These are phyloP conservation scores for Colletotrichum acutatum DNA, from an alignment of 2,329 filamentous ascomycete genomes.

Conservation along the genomic window DNA sequence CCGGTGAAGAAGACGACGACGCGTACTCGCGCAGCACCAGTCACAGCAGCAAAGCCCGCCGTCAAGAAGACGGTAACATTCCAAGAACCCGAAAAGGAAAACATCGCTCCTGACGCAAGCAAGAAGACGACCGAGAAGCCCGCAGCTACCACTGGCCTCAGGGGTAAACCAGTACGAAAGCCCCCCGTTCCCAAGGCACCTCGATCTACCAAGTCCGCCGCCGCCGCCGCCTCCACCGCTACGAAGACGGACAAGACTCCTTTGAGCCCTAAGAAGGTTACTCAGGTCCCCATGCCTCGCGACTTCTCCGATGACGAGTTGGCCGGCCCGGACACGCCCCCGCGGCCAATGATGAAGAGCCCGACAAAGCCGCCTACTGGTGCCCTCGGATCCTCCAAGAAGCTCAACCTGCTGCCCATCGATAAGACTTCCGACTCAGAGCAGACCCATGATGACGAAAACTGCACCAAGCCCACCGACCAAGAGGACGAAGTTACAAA, in stretches of 20 bases:
- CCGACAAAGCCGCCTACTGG: slow-evolving; percentile 61
- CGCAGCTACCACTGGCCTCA: slow-evolving; percentile 48
- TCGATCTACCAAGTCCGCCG: slow-evolving; percentile 41
- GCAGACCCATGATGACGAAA: slow-evolving; percentile 38
- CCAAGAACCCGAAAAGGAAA: slow-evolving; percentile 74
- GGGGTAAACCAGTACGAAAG: slow-evolving; percentile 59
- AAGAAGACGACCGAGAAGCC: slow-evolving; percentile 45
- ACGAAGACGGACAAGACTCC: slow-evolving; percentile 58
- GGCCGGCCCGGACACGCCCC: slow-evolving; percentile 60
- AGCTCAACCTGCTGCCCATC: slow-evolving; percentile 44
- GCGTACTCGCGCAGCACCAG: slow-evolving; percentile 40
- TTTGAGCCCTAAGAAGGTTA: slow-evolving; percentile 73
- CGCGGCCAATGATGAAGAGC: slow-evolving; percentile 65
- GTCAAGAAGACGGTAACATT: slow-evolving; percentile 73
- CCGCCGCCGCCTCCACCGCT: slow-evolving; percentile 39
- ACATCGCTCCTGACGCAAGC: slow-evolving; percentile 58
- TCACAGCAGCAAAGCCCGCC: slow-evolving; percentile 53
- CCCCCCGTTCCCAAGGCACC: slow-evolving; percentile 45
- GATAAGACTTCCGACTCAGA: slow-evolving; percentile 16
- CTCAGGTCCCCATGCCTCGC: slow-evolving; percentile 61
- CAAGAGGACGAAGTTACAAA: slow-evolving; percentile 39
- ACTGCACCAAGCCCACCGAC: slow-evolving; percentile 28
- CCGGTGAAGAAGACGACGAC: slow-evolving; percentile 39
- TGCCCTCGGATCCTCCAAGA: slow-evolving; percentile 45
- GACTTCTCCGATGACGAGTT: slow-evolving; percentile 72